phyloP scores from a whole-genome alignment of 768 basidiomycete genomes.

The Termitomyces sp. region DNA sequence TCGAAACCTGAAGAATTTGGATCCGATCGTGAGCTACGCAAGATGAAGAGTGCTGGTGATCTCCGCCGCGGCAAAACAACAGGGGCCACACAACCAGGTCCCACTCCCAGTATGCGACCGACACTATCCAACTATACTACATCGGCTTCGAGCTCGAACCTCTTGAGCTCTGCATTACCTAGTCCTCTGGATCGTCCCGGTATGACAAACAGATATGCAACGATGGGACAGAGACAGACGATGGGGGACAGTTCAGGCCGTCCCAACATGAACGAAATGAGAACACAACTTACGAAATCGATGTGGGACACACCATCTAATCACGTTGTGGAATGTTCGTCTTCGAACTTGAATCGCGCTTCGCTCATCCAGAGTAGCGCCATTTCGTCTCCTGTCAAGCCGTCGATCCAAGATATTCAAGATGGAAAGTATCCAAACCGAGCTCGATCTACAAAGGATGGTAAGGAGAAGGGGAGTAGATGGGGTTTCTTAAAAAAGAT shows the following conservation, averaged over 20 bases:
- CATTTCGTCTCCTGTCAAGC: slow-evolving; percentile 12
- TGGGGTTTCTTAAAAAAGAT: slow-evolving; percentile 99
- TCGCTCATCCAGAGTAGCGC: slow-evolving; percentile 12
- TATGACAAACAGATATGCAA: slow-evolving; percentile 58
- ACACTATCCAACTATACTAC: slow-evolving; percentile 46
- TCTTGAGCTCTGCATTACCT: slow-evolving; percentile 35
- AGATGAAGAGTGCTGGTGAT: slow-evolving; percentile 87
- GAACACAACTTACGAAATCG: slow-evolving; percentile 39
- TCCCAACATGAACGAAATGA: slow-evolving; percentile 27
- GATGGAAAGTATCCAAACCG: slow-evolving; percentile 19
- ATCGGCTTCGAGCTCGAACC: slow-evolving; percentile 68
- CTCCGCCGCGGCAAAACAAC: slow-evolving; percentile 44
- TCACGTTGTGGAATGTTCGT: slow-evolving; percentile 9
- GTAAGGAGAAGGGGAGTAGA: slow-evolving; percentile 63
- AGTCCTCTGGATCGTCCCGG: slow-evolving; percentile 29
- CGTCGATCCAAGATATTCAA: slow-evolving; percentile 12
- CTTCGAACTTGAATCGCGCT: slow-evolving; percentile 12
- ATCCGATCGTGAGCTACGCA: slow-evolving; percentile 60
- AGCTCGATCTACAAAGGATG: slow-evolving; percentile 25
- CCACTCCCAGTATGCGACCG: slow-evolving; percentile 25
- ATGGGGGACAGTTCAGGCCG: slow-evolving; percentile 30
- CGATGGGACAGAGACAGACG: slow-evolving; percentile 54
- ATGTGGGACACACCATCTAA: slow-evolving; percentile 49
- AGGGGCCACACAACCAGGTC: slow-evolving; percentile 21
- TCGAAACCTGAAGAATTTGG: slow-evolving; percentile 33